These are phyloP conservation scores for Gelatoporia subvermispora DNA, from an alignment of 768 basidiomycete species.

Conservation along the genomic window DNA sequence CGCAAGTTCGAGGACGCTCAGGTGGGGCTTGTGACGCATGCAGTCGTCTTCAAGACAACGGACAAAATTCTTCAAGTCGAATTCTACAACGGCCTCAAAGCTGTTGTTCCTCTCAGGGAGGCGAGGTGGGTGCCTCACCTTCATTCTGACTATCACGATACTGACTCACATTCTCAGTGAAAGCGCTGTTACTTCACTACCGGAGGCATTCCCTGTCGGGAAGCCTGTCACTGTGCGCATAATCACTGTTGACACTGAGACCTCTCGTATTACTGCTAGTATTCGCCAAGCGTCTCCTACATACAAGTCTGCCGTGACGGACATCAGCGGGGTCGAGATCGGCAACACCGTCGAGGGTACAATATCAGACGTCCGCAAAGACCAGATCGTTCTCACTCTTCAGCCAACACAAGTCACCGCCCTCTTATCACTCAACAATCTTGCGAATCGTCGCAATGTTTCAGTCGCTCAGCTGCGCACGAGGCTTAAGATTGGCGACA, in stretches of 20 bases:
- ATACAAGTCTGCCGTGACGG: conserved; percentile 43
- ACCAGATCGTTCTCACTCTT: conserved; percentile 74
- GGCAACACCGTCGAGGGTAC: conserved; percentile 68
- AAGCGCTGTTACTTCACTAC: conserved; percentile 46
- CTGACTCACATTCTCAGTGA: conserved; percentile 46
- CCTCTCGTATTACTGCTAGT: conserved; percentile 72
- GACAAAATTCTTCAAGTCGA: conserved; percentile 82
- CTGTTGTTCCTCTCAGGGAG: conserved; percentile 75
- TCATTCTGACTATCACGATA: background rate
- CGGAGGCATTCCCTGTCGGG: conserved; percentile 69
- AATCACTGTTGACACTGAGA: conserved; percentile 52
- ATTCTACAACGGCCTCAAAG: conserved; percentile 86
- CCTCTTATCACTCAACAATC: conserved; percentile 79
- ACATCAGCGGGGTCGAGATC: conserved; percentile 73
- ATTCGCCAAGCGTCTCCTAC: conserved; percentile 71
- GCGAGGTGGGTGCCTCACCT: conserved; percentile 51
- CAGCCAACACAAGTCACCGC: conserved; percentile 68
- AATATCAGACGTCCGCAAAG: conserved; percentile 79
- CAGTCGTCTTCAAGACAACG: conserved; percentile 76
- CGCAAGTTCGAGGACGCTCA: conserved; percentile 60
- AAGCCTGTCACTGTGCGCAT: conserved; percentile 85
- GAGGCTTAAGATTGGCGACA: conserved; percentile 62
- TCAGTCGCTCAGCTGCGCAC: conserved; percentile 61
- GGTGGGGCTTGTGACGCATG: conserved; percentile 71
- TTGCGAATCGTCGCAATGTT: conserved; percentile 75